These are phyloP conservation scores for Teratosphaeria destructans DNA, from an alignment of 2,329 filamentous ascomycete genomes.

Conservation along the genomic window DNA sequence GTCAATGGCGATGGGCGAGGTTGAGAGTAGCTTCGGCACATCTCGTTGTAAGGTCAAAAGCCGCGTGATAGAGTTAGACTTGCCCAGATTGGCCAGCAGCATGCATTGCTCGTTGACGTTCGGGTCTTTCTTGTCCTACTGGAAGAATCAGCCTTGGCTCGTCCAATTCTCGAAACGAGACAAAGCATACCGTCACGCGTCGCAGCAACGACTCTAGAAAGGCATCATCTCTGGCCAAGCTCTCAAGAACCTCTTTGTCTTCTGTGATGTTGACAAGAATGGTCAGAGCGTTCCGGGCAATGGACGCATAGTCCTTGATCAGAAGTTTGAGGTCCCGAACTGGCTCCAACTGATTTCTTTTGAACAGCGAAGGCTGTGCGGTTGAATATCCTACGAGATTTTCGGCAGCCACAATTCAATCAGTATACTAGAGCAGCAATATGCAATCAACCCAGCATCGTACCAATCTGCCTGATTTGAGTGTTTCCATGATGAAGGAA, in stretches of 20 bases:
- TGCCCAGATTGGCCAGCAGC: slow-evolving; percentile 83
- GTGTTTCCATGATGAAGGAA: slow-evolving; percentile 90
- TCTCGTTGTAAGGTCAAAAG: slow-evolving; percentile 59
- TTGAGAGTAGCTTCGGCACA: slow-evolving; percentile 58
- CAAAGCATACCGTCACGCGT: slow-evolving; percentile 60
- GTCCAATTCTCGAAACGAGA: not conserved
- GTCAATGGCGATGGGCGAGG: slow-evolving; percentile 66
- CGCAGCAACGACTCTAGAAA: slow-evolving; percentile 67
- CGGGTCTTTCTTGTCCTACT: slow-evolving; percentile 58
- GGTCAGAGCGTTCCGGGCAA: slow-evolving; percentile 84
- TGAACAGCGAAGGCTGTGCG: slow-evolving; percentile 71
- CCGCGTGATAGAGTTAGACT: slow-evolving; percentile 61
- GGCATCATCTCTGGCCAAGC: slow-evolving; percentile 64
- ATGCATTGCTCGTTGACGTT: slow-evolving; percentile 81
- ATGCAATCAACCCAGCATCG: slow-evolving; percentile 6
- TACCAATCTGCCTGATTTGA: slow-evolving; percentile 74
- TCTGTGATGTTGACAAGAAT: slow-evolving; percentile 80
- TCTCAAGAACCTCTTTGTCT: slow-evolving; percentile 64
- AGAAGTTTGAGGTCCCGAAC: slow-evolving; percentile 81
- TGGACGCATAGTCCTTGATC: slow-evolving; percentile 77
- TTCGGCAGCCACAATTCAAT: slow-evolving; percentile 53
- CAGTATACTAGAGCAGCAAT: slow-evolving; percentile 2
- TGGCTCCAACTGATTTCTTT: slow-evolving; percentile 64
- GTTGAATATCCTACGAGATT: slow-evolving; percentile 78
- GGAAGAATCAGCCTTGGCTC: slow-evolving; percentile 4